Evolutionary conservation across 441 rosid genomes (phyloP).

Genomic region (Hura crepitans): DNA sequence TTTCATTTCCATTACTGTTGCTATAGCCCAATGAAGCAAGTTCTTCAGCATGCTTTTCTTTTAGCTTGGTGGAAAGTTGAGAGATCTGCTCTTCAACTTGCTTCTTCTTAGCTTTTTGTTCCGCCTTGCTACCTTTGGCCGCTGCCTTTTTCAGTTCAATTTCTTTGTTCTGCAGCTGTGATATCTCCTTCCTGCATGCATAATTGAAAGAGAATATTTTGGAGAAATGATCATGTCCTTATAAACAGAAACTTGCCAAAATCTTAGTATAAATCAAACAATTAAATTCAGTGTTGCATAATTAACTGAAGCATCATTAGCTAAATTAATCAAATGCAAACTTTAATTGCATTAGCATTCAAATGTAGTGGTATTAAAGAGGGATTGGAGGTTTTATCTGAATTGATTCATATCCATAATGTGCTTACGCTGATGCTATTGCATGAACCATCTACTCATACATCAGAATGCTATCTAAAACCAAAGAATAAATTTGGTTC

Average conservation of each 20-base stretch:
- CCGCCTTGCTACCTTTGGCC: slow-evolving; percentile 95
- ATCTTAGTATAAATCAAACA: background rate
- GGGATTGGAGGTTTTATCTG: no score
- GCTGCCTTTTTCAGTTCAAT: slow-evolving; percentile 77
- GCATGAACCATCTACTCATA: background rate
- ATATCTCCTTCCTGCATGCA: slow-evolving; percentile 58
- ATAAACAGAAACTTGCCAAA: background rate
- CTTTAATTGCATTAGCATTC: no score
- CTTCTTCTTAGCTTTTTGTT: slow-evolving; percentile 95
- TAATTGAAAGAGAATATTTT: background rate
- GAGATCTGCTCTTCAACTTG: slow-evolving; percentile 81
- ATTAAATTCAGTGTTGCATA: background rate
- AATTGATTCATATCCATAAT: background rate
- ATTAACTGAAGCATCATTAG: background rate
- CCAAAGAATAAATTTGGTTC: background rate
- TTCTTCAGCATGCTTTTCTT: slow-evolving; percentile 70
- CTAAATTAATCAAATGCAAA: no score
- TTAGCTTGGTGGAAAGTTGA: slow-evolving; percentile 62
- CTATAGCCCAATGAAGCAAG: slow-evolving; percentile 70
- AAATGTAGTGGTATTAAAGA: no score
- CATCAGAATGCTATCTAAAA: background rate
- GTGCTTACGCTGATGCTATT: background rate
- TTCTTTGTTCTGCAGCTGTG: slow-evolving; percentile 77
- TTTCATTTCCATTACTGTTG: slow-evolving; percentile 42
- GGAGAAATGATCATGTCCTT: background rate